These are phyloP conservation scores for Cyathus olla DNA, from an alignment of 1,284 basidiomycete genomes.

Conservation along the genomic window DNA sequence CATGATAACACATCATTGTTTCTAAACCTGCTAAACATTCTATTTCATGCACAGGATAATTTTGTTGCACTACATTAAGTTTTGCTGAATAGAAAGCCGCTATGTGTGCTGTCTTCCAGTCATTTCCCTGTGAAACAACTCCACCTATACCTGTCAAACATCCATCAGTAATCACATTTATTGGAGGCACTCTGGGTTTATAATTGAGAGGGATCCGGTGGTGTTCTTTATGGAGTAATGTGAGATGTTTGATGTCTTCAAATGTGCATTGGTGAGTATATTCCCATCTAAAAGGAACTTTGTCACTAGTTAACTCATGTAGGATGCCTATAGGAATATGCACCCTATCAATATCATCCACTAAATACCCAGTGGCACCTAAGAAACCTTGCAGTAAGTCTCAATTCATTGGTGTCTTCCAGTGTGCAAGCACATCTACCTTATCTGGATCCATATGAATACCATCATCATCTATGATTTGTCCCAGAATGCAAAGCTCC, in stretches of 20 bases:
- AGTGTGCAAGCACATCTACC: conserved; percentile 39
- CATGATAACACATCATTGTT: conserved; percentile 38
- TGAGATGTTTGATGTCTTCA: conserved; percentile 34
- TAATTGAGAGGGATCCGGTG: conserved; percentile 17
- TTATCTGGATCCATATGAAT: conserved; percentile 51
- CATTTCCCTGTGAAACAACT: conserved; percentile 35
- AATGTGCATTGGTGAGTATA: conserved; percentile 43
- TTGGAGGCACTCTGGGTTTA: conserved; percentile 9
- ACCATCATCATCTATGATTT: conserved; percentile 40
- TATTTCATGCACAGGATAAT: conserved; percentile 48
- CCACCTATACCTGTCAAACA: conserved; percentile 37
- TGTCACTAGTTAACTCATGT: conserved; percentile 29
- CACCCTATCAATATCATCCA: conserved; percentile 34
- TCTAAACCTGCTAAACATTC: conserved; percentile 48
- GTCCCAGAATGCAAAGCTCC: conserved; percentile 43
- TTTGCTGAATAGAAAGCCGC: conserved; percentile 51
- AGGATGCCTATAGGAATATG: conserved; percentile 41
- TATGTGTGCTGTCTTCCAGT: conserved; percentile 31
- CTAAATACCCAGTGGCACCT: conserved; percentile 38
- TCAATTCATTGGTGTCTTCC: conserved; percentile 39
- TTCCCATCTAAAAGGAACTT: conserved; percentile 32
- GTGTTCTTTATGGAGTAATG: conserved; percentile 11
- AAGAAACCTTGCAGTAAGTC: conserved; percentile 39
- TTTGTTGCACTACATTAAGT: conserved; percentile 48
- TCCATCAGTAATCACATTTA: conserved; percentile 40